Evolutionary conservation across 805 yeast species (phyloP), one percentile per base, ranked within the genome.

Genomic region (Candida palmyrensis): DNA sequence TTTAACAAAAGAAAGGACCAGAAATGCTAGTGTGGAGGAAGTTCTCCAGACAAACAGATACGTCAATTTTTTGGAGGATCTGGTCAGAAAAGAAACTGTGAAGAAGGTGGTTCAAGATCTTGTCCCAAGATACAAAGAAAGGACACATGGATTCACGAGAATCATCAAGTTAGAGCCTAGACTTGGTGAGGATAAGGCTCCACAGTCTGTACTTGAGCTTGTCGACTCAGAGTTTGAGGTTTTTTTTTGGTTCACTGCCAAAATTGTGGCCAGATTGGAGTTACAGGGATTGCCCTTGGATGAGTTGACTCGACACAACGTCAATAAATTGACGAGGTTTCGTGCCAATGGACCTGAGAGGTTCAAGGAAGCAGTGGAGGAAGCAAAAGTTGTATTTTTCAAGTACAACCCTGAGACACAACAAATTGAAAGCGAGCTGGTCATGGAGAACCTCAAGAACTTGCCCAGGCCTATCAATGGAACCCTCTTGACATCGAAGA

Each of bases 111-210:
- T 82, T 39, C 71, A 68, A 12, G 86, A 75, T 26, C 65, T 89
- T 25, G 74, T 77, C 3, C 67, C 74, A 26, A 68, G 95, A 37
- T 89, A 83, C 51, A 49, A 63, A 3, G 23, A 58, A 16, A 74
- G 96, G 60, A 51, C 58, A 1, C 84, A 87, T 40, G 97, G 97
- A 1, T 90, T 81, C 62, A 87, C 97, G 3, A 75, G 97, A 45
- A 75, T 90, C 34, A 62, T 88, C 41, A 79, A 75, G 45, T 65
- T 92, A 40, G 97, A 92, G 57, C 87, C 89, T 12, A 71, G 97
- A 44, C 57, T 81, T 29, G 89, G 92, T 36, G 68, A 64, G 40
- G 98, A 92, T 55, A 82, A 79, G 40, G 95, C 97, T 0, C 89
- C 89, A 20, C 92, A 85, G 69, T 79, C 92, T 1, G 79, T 89